These are phyloP conservation scores for Pistacia integerrima DNA, from an alignment of 345 rosid genomes.

Conservation along the genomic window DNA sequence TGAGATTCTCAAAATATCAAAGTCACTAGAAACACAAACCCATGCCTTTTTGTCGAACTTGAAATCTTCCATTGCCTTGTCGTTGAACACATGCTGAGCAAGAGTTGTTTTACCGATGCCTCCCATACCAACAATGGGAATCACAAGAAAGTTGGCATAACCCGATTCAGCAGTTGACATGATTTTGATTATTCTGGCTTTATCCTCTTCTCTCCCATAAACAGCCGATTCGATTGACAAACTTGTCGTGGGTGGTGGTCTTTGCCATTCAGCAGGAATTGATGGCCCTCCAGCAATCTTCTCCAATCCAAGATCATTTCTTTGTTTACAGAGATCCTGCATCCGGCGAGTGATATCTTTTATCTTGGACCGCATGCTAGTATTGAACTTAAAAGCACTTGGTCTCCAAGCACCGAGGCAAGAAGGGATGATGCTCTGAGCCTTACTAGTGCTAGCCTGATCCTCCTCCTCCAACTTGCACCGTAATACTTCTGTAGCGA, in stretches of 20 bases:
- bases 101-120: conserved; percentile 9
- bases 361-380: neutral
- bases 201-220: conserved; percentile 3
- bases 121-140: conserved; percentile 5
- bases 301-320: neutral
- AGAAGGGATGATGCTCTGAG: neutral
- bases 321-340: neutral
- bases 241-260: neutral
- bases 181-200: neutral
- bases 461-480: neutral
- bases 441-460: neutral
- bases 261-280: neutral
- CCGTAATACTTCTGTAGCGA: neutral
- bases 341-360: neutral
- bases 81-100: neutral
- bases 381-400: neutral
- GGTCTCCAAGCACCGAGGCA: neutral
- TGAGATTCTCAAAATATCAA: neutral
- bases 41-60: neutral
- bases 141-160: neutral
- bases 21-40: conserved; percentile 8
- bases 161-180: neutral
- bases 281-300: neutral
- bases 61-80: neutral
- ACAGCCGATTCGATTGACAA: neutral